Conservation (phyloP, 805 yeast species). For the Saturnispora quitensis region DNA sequence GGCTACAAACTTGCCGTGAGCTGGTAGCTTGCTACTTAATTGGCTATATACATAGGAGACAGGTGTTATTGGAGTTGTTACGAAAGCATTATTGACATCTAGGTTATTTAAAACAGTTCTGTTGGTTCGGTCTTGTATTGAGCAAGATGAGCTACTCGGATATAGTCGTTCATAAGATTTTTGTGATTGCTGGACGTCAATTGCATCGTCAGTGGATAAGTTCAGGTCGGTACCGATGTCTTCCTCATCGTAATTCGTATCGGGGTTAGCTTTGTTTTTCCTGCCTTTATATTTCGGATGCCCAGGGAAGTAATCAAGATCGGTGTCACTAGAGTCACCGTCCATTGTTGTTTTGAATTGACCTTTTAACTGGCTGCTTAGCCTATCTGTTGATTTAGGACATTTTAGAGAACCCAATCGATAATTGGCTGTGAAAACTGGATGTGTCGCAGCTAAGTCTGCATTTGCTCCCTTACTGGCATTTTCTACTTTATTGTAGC, state of each 20-base stretch:
- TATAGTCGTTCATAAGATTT: neutral
- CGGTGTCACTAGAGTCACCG: constrained; percentile 5
- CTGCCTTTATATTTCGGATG: constrained; percentile 1
- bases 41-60: constrained; percentile 11
- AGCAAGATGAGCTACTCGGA: neutral
- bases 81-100: neutral
- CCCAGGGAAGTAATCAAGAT: constrained; percentile 7
- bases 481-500: neutral
- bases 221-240: neutral
- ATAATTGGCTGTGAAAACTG: neutral
- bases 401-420: neutral
- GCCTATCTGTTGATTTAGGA: neutral
- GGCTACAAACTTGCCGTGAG: neutral
- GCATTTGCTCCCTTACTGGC: neutral
- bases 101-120: neutral
- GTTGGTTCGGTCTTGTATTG: neutral
- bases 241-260: neutral
- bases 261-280: neutral
- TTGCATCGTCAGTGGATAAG: neutral
- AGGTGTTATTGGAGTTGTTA: constrained; percentile 13
- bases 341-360: neutral
- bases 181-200: neutral
- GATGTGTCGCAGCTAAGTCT: neutral
- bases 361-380: neutral
- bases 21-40: neutral